phyloP scores from a whole-genome alignment of 2,329 filamentous ascomycete genomes.

The Cladobotryum protrusum region DNA sequence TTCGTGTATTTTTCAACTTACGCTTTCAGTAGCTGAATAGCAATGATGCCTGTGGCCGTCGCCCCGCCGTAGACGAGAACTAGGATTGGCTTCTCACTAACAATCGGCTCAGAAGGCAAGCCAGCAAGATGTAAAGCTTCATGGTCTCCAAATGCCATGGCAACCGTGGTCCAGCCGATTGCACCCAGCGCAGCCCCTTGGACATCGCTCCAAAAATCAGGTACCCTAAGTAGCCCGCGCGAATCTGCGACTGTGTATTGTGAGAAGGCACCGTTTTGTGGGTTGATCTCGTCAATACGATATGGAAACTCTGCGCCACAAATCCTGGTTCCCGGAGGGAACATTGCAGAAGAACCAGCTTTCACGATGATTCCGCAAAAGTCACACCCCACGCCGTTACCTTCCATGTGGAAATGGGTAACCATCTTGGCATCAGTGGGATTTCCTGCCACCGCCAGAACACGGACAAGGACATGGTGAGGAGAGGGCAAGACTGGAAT shows the following conservation, averaged over 20 bases:
- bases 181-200: conserved; percentile 20
- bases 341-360: not conserved
- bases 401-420: conserved; percentile 11
- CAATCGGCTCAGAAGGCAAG: conserved; percentile 4
- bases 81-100: conserved; percentile 5
- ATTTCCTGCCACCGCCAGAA: conserved; percentile 22
- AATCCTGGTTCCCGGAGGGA: not conserved
- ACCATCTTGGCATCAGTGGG: conserved; percentile 24
- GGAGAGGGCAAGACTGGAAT: not conserved
- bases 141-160: conserved; percentile 10
- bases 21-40: conserved; percentile 19
- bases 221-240: conserved; percentile 14
- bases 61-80: conserved; percentile 25
- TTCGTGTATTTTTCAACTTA: not conserved
- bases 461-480: conserved; percentile 14
- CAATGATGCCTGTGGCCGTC: conserved; percentile 24
- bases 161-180: conserved; percentile 19
- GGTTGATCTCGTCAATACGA: not conserved
- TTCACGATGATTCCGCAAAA: conserved; percentile 19
- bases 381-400: conserved; percentile 18
- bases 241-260: conserved; percentile 6
- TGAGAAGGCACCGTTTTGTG: conserved; percentile 2
- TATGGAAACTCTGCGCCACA: not conserved
- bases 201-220: conserved; percentile 15
- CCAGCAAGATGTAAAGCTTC: conserved; percentile 9